A percentile compares a stretch with the other conserved stretches of the same genome.
phyloP scores from a whole-genome alignment of 2,329 filamentous ascomycete genomes.

The Whalleya microplaca region DNA sequence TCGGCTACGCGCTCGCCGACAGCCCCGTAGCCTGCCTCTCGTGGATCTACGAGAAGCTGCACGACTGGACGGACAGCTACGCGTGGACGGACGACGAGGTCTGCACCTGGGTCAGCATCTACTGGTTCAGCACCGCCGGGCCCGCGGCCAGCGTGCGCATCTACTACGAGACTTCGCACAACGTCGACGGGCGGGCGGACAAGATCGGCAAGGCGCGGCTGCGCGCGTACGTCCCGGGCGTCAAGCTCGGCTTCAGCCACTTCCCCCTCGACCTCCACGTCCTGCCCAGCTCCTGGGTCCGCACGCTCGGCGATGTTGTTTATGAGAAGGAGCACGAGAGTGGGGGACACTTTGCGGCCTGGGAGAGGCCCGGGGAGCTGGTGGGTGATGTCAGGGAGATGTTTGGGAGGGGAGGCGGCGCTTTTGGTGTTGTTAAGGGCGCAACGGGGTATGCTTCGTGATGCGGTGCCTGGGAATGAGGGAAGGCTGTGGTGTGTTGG shows the following conservation, averaged over 20 bases:
- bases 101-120: conserved; percentile 74
- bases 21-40: conserved; percentile 71
- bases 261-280: conserved; percentile 63
- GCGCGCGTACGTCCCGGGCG: conserved; percentile 37
- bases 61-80: conserved; percentile 75
- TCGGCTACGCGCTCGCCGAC: conserved; percentile 71
- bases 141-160: conserved; percentile 68
- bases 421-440: conserved; percentile 40
- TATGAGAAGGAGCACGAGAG: conserved; percentile 54
- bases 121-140: conserved; percentile 71
- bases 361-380: conserved; percentile 58
- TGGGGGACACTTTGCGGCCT: conserved; percentile 66
- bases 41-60: conserved; percentile 82
- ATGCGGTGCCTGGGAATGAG: neutral
- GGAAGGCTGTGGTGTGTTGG: neutral
- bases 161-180: conserved; percentile 69
- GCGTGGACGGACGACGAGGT: conserved; percentile 78
- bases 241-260: conserved; percentile 50
- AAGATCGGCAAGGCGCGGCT: conserved; percentile 20
- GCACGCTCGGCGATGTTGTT: conserved; percentile 64
- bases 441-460: conserved; percentile 32
- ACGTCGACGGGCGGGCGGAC: conserved; percentile 26
- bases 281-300: conserved; percentile 58
- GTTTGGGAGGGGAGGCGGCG: conserved; percentile 58
- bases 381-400: conserved; percentile 58